phyloP scores from a whole-genome alignment of 129 eudicot species.

The Arctium lappa region DNA sequence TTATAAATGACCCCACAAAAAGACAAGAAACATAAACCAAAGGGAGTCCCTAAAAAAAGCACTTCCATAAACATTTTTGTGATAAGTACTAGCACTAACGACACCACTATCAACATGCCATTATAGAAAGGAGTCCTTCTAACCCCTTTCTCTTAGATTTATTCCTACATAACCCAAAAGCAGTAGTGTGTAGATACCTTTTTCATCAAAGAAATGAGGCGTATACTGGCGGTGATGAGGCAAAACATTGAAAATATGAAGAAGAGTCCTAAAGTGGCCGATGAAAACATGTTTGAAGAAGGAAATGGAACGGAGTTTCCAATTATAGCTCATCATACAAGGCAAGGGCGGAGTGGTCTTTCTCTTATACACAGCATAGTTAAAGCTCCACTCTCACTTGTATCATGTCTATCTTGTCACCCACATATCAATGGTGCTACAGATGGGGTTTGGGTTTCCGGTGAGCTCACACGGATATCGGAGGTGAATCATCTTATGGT shows the following conservation, averaged over 20 bases:
- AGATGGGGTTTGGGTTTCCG: conserved; percentile 65
- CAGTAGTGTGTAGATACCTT: conserved; percentile 1
- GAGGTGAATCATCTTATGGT: conserved; percentile 72
- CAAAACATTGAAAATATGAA: conserved; percentile 45
- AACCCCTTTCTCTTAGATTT: conserved; percentile 27
- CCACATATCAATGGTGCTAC: conserved; percentile 34
- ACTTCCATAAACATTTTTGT: conserved; percentile 39
- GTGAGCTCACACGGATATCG: conserved; percentile 46
- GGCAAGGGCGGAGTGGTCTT: conserved; percentile 42
- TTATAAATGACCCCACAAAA: conserved; percentile 30
- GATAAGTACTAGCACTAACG: conserved; percentile 54
- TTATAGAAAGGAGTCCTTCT: conserved; percentile 35
- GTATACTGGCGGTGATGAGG: conserved; percentile 41
- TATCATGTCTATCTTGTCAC: conserved; percentile 52
- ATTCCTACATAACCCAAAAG: conserved; percentile 27
- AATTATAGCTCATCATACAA: conserved; percentile 28
- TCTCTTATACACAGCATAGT: conserved; percentile 41
- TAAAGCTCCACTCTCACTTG: conserved; percentile 50
- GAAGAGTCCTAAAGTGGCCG: conserved; percentile 66
- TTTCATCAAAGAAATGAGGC: conserved; percentile 32
- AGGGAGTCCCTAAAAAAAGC: conserved; percentile 36
- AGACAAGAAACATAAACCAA: conserved; percentile 22
- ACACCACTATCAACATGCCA: conserved; percentile 48
- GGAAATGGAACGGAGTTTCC: conserved; percentile 39
- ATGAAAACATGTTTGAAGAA: conserved; percentile 56